Evolutionary conservation across 495 filamentous ascomycete genomes (phyloP).

Genomic region (Aspergillus incahuasiensis): DNA sequence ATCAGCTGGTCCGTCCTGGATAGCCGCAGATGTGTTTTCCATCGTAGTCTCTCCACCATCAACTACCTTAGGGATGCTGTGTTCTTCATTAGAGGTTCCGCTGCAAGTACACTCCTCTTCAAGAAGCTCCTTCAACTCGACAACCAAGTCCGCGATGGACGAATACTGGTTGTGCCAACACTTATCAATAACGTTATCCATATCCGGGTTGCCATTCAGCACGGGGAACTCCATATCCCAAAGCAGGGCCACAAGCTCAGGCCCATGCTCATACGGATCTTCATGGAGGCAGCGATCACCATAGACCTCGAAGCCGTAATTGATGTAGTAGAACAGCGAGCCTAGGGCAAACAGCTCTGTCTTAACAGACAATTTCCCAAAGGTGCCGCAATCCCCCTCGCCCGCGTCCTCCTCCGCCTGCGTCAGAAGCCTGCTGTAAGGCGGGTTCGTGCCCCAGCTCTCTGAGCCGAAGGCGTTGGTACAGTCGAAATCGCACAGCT

Average conservation of each 20-base stretch:
- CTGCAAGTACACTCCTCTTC: no score
- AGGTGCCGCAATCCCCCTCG: no score
- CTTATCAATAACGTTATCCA: constrained; percentile 35
- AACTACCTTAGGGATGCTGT: no score
- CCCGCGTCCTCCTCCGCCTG: no score
- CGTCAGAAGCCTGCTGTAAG: no score
- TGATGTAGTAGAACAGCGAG: constrained; percentile 35
- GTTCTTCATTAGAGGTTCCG: no score
- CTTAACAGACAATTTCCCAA: background rate
- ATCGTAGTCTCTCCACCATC: no score
- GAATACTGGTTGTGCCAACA: constrained; percentile 37
- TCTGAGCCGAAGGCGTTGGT: constrained; percentile 1
- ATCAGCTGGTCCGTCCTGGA: no score
- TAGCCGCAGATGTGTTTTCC: no score
- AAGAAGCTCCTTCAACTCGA: constrained; percentile 18
- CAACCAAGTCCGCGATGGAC: constrained; percentile 27
- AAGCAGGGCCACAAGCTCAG: no score
- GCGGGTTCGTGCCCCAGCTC: no score
- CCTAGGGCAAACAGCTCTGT: constrained; percentile 38
- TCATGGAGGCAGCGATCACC: constrained; percentile 27
- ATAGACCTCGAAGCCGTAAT: constrained; percentile 37
- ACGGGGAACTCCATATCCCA: no score
- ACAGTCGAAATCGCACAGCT: constrained; percentile 28
- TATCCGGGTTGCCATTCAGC: constrained; percentile 19
- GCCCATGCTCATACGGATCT: constrained; percentile 23